Evolutionary conservation across 1,284 basidiomycete genomes (phyloP), one percentile per base, ranked within the genome.

Genomic region (Trichosporon asahii): DNA sequence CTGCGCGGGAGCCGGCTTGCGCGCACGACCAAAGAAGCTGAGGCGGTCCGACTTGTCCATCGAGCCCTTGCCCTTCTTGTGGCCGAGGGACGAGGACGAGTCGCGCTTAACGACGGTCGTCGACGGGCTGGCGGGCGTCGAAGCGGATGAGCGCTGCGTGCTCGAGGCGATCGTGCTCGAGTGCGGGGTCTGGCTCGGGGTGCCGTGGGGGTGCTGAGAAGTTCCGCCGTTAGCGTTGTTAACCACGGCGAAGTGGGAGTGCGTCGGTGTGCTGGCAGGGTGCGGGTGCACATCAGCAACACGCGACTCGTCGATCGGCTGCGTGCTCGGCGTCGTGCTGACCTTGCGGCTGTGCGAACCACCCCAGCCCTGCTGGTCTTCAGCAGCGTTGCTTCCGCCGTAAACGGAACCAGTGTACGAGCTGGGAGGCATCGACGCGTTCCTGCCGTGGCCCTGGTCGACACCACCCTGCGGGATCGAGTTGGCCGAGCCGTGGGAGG

Each of bases 1-100:
- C 69, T 67, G 14, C 75, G 76, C 25, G 67, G 93, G 93, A 2
- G 92, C 86, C 0, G 93, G 93, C 79, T 95, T 95, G 73, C 93
- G 85, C 66, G 85, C 84, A 77, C 90, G 86, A 21, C 90, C 90
- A 78, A 95, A 94, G 75, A 95, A 89, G 79, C 87, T 87, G 53
- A 85, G 67, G 71, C 82, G 76, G 69, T 83, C 84, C 67, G 79
- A 76, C 55, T 77, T 85, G 72, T 85, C 80, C 64, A 83, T 60
- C 75, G 82, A 80, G 63, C 78, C 67, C 75, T 80, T 84, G 68
- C 72, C 76, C 70, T 79, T 76, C 75, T 82, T 78, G 75, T 84
- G 81, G 15, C 79, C 79, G 33, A 84, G 74, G 14, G 80, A 81
- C 12, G 79, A 77, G 9, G 78, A 76, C 15, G 80, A 80, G 66